Evolutionary conservation across 2,329 filamentous ascomycete species (phyloP), one percentile per base, ranked within the genome.

Genomic region (Pseudogymnoascus sp.): DNA sequence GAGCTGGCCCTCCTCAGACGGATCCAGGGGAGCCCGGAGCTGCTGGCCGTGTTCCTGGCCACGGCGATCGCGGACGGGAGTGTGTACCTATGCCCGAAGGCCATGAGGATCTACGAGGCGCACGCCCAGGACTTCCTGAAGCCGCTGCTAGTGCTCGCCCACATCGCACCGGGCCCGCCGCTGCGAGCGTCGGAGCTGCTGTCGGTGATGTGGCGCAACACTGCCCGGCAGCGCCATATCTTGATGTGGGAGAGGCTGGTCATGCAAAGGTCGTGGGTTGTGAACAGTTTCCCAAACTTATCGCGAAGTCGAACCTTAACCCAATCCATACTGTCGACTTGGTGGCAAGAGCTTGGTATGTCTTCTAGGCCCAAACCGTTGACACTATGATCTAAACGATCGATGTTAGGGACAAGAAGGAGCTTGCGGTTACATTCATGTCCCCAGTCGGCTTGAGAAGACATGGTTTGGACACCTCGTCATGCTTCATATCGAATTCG

Each of bases 181-280:
- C 35, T 66, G 29, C 31, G 36, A 17, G 58, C 62, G 44, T 37
- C 21, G 4, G 41, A 66, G 37, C 35, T 64, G 35, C 29, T 66
- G 1, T 64, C 41, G 4, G 35, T 66, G 0, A 66, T 37, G 1
- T 66, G 9, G 61, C 29, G 35, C 3, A 66, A 66, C 50, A 65
- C 26, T 11, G 3, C 37, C 1, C n/a, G 24, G 4, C 47, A 36
- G 24, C 29, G 58, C 15, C 17, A 61, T 21, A 0, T 64, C 4
- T 59, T 63, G 1, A 40, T 66, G 13, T 63, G 31, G 57, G 41
- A 66, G 26, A 61, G 60, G 64, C 60, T 67, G 1, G 44, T 67
- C 0, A 66, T 67, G 31, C n/a, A n/a, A n/a, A n/a, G n/a, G n/a
- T n/a, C n/a, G n/a, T n/a, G n/a, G n/a, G n/a, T n/a, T n/a, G n/a